These are phyloP conservation scores for Larix kaempferi DNA, from an alignment of 75 land plant species.

Conservation along the genomic window DNA sequence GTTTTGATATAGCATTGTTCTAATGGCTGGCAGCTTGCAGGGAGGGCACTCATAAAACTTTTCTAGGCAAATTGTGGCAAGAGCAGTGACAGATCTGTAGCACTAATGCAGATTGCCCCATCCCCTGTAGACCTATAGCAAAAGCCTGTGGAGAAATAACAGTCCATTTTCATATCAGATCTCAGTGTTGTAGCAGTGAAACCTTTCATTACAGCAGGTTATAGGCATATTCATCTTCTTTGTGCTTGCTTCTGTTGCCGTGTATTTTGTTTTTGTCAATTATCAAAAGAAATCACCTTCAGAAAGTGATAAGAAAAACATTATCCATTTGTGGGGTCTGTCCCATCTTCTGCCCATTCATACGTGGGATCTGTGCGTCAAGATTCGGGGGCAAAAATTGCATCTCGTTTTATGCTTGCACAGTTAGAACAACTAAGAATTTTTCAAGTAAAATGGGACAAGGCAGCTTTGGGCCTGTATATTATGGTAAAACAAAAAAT, in stretches of 20 bases:
- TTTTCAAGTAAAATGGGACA: constrained; percentile 44
- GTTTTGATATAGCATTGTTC: too few relatives aligned
- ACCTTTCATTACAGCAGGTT: too few relatives aligned
- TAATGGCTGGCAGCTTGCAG: too few relatives aligned
- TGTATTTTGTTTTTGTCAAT: neutral
- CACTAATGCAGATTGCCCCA: too few relatives aligned
- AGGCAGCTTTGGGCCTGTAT: too few relatives aligned
- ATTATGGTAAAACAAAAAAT: constrained; percentile 50
- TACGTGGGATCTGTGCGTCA: constrained; percentile 13
- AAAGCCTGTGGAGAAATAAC: too few relatives aligned
- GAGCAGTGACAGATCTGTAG: too few relatives aligned
- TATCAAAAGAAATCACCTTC: neutral
- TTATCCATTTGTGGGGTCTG: neutral
- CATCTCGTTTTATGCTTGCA: constrained; percentile 31
- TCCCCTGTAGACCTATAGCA: too few relatives aligned
- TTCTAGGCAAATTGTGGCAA: too few relatives aligned
- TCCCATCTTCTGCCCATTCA: constrained; percentile 16
- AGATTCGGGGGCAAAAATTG: constrained; percentile 37
- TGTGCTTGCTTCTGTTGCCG: neutral
- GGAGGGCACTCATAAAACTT: too few relatives aligned
- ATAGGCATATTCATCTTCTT: neutral
- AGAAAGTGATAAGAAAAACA: neutral
- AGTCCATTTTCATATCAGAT: too few relatives aligned
- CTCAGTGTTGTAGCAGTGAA: too few relatives aligned
- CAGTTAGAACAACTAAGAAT: constrained; percentile 45